Base-by-base conservation (phyloP, 345 rosid genomes). In the Erodium maritimum region DNA sequence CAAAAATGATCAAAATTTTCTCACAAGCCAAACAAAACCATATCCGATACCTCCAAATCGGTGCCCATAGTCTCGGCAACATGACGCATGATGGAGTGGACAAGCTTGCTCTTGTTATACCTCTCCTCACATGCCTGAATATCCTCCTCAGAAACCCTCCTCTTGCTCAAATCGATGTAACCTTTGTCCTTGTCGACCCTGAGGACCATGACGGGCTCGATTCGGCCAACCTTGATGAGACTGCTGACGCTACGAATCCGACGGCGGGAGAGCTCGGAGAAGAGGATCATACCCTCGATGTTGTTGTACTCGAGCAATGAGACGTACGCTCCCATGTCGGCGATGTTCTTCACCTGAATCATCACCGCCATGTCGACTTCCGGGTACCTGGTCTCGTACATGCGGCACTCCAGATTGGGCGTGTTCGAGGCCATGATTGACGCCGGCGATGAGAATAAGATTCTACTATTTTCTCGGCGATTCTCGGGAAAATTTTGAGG, bases 231-330 rank as follows among this genome's bases (percentile, higher is more conserved):
- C 82, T 85, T 93, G 69, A 93, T 87, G 59, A 93, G 71, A 68
- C 95, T 87, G 63, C 88, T 93, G 59, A 89, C 97, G 54, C 97
- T 87, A 17, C 99, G 89, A 79, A 93, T 89, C 60, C 99, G 85
- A 63, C 99, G 96, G 55, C 96, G 93, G n/a, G 99, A 93, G 56
- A 93, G 95, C 94, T 93, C 99, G 24, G 97, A 89, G 82, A 93
- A 89, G 23, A 93, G 74, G 68, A 93, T 89, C 95, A 93, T 86
- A 1, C 99, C 97, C 71, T 93, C 99, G 14, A 87, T 89, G 69
- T 93, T 93, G 72, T 89, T 93, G 94, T 89, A 93, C 76, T 89
- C 99, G 10, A 93, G 88, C 22, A 93, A 74, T 0, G 96, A 85
- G 18, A 93, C 99, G 60, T 89, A 93, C 0, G 99, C 99, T 24